Evolutionary conservation across 2,329 filamentous ascomycete genomes (phyloP).

Genomic region (Laburnicola sp.): DNA sequence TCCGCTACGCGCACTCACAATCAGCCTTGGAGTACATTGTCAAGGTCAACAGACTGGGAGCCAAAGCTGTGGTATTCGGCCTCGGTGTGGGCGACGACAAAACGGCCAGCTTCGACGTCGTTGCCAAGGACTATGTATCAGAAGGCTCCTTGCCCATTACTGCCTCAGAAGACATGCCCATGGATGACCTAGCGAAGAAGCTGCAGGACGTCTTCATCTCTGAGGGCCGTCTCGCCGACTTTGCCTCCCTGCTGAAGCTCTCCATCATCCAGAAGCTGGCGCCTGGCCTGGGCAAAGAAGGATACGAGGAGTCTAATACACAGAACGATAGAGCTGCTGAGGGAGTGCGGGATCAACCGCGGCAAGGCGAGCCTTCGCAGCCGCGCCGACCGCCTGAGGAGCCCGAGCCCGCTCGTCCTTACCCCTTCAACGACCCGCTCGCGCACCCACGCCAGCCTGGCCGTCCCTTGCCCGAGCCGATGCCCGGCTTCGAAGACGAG

Average conservation of each 20-base stretch:
- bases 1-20: slow-evolving; percentile 84
- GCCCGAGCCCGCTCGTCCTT: slow-evolving; percentile 64
- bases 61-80: slow-evolving; percentile 81
- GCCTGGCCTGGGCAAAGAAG: slow-evolving; percentile 74
- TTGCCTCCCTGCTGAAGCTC: slow-evolving; percentile 72
- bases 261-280: slow-evolving; percentile 83
- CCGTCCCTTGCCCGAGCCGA: slow-evolving; percentile 73
- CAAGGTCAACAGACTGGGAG: slow-evolving; percentile 78
- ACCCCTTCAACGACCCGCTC: slow-evolving; percentile 71
- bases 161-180: slow-evolving; percentile 53
- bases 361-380: slow-evolving; percentile 22
- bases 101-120: slow-evolving; percentile 76
- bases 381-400: slow-evolving; percentile 53
- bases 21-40: slow-evolving; percentile 83
- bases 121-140: slow-evolving; percentile 74
- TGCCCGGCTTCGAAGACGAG: slow-evolving; percentile 92
- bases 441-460: slow-evolving; percentile 58
- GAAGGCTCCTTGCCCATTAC: slow-evolving; percentile 59
- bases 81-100: slow-evolving; percentile 79
- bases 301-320: slow-evolving; percentile 65
- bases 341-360: slow-evolving; percentile 43
- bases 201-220: slow-evolving; percentile 71
- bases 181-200: slow-evolving; percentile 50
- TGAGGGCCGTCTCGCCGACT: slow-evolving; percentile 64
- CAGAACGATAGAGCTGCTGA: slow-evolving; percentile 35